Evolutionary conservation across 352 stramenopile species (phyloP), one percentile per base, ranked within the genome.

Genomic region (Phytophthora capsici): DNA sequence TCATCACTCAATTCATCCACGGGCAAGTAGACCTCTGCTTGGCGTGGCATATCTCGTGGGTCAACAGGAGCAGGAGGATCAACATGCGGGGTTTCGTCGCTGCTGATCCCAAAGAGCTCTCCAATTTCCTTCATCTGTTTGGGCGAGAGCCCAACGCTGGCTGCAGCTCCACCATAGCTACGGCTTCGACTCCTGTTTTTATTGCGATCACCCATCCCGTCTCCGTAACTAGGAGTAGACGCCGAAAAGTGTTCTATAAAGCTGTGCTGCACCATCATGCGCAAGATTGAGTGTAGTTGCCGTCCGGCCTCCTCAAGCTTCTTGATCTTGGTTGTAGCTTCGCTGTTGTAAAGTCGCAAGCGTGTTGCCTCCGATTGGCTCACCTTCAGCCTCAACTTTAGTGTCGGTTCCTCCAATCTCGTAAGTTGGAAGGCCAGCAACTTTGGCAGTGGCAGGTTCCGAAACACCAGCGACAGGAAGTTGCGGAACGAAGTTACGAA

Each of bases 401-500:
- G 68, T 23, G 80, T 78, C 13, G 86, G 84, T 63, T 94, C 84
- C 41, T 92, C 77, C 7, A 93, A 62, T 19, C 80, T 69, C 34
- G 77, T 80, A 19, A 93, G 72, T 37, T 94, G 86, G 47, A 93
- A 86, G 9, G 86, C 84, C 19, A 94, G 56, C 20, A 94, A 73
- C 65, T 91, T 94, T 0, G 86, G 86, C 19, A 94, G 72, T 10
- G 86, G 75, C 14, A 94, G 57, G 48, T 78, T 90, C 6, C 78
- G 72, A 26, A 94, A 94, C 14, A 94, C 80, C n/a, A 90, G 65
- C 59, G 79, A 80, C 44, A 94, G 25, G 34, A 94, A 93, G 55
- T 94, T 94, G 28, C 86, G 84, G 38, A 94, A 84, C 17, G 84
- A 90, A 41, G 82, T 81, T 28, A 91, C 69, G 37, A 93, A 89